phyloP scores from a whole-genome alignment of 306 rosid genomes.

The Begonia masoniana region DNA sequence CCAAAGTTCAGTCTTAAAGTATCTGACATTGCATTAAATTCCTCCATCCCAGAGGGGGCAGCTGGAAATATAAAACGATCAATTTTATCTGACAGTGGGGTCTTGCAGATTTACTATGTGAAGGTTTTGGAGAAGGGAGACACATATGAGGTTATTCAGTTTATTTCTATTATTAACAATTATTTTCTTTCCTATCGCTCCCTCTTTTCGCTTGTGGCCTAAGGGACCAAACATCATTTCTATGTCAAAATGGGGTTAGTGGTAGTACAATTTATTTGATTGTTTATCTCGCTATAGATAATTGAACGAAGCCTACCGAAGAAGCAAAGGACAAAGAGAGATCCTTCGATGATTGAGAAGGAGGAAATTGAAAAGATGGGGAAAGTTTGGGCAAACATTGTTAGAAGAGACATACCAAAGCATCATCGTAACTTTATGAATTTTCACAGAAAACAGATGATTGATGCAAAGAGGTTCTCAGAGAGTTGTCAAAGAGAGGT shows the following conservation, averaged over 20 bases:
- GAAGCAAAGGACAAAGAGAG: slow-evolving; percentile 63
- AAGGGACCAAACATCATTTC: slow-evolving; percentile 2
- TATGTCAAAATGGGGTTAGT: slow-evolving; percentile 1
- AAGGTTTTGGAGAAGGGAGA: slow-evolving; percentile 99
- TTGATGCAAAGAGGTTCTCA: slow-evolving; percentile 86
- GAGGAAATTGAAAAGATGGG: slow-evolving; percentile 86
- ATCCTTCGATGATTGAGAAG: slow-evolving; percentile 66
- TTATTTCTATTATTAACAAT: neutral
- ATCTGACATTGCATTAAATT: slow-evolving; percentile 54
- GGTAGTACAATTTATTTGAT: no score
- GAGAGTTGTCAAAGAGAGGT: slow-evolving; percentile 99
- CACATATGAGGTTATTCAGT: slow-evolving; percentile 69
- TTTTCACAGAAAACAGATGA: slow-evolving; percentile 79
- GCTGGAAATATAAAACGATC: slow-evolving; percentile 88
- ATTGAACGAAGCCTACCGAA: slow-evolving; percentile 93
- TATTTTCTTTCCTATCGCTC: neutral
- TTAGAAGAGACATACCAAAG: slow-evolving; percentile 83
- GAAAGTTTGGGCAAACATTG: slow-evolving; percentile 75
- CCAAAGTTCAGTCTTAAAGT: slow-evolving; percentile 65
- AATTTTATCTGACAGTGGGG: slow-evolving; percentile 93
- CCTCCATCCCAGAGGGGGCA: slow-evolving; percentile 95
- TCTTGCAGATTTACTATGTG: slow-evolving; percentile 79
- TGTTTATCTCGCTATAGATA: slow-evolving; percentile 35
- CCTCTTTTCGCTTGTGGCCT: slow-evolving; percentile 3
- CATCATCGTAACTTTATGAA: slow-evolving; percentile 59